Evolutionary conservation across 2,329 filamentous ascomycete species (phyloP), one percentile per base, ranked within the genome.

Genomic region (Aspergillus sp.): DNA sequence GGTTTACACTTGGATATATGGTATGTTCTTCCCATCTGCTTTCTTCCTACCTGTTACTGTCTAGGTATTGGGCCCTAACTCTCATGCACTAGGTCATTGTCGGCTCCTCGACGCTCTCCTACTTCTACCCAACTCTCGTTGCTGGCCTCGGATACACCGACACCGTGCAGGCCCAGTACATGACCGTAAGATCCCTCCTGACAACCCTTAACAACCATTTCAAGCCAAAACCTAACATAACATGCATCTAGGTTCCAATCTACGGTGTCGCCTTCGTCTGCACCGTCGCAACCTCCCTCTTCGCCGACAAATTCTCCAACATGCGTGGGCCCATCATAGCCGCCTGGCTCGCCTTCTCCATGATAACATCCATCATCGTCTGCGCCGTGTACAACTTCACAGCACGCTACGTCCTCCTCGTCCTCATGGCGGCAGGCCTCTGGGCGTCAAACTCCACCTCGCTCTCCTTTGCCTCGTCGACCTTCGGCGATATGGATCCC

Each of bases 51-150:
- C 25, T 28, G 6, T 7, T 28, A 7, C 25, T 28, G 25, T 28
- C 25, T 28, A 28, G 25, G 25, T 7, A 28, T 4, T 28, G 25
- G 25, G 25, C 6, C 25, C 25, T 28, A 28, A 28, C 25, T 28
- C 25, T 28, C 25, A 7, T 28, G 25, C 6, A 7, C 25, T 31
- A 54, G 52, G 52, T 54, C 23, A 54, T 58, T n/a, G 55, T 58
- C 6, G 55, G 55, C 28, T 52, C 57, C 6, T 46, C 41, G 9
- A 59, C 57, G 25, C 28, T 59, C 11, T 54, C 49, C 4, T 59
- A 59, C 49, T 59, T 53, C 41, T 47, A 47, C 3, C 57, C 57
- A 4, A 54, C 57, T 4, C 49, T 59, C 3, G 50, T 53, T 25
- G 22, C 8, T 3, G 43, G 25, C 5, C 41, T 59, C 5, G 56